Conservation (phyloP, 2,329 filamentous ascomycete genomes). For the Lecanicillium sp. region DNA sequence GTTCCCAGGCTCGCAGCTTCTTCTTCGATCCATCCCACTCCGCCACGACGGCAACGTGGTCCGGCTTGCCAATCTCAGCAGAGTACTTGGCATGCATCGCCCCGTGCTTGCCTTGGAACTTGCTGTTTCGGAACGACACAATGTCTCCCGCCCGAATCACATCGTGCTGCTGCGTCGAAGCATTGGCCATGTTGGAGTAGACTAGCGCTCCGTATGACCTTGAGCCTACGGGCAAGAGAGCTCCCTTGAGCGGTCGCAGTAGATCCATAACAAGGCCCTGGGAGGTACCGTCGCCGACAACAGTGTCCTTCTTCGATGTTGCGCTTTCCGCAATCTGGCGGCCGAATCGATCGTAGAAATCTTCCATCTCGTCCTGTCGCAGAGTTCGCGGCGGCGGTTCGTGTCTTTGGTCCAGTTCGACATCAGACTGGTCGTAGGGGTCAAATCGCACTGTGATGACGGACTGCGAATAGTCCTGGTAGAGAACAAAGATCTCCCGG, state of each 20-base stretch:
- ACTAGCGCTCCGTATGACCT: conserved; percentile 87
- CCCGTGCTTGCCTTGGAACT: conserved; percentile 91
- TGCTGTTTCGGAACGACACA: conserved; percentile 83
- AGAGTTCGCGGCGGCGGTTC: conserved; percentile 73
- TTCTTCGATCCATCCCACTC: conserved; percentile 99
- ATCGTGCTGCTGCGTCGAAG: conserved; percentile 80
- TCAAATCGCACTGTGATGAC: conserved; percentile 77
- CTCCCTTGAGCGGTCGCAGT: conserved; percentile 63
- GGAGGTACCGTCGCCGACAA: conserved; percentile 79
- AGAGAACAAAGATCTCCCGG: conserved; percentile 81
- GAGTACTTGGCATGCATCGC: conserved; percentile 93
- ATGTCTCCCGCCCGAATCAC: conserved; percentile 93
- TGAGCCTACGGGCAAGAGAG: conserved; percentile 76
- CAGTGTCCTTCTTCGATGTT: conserved; percentile 64
- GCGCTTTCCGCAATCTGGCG: conserved; percentile 66
- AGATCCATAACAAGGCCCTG: conserved; percentile 72
- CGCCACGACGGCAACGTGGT: conserved; percentile 83
- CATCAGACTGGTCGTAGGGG: conserved; percentile 62
- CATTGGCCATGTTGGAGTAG: conserved; percentile 92
- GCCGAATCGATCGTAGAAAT: conserved; percentile 75
- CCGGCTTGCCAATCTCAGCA: conserved; percentile 76
- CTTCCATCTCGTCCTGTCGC: conserved; percentile 89
- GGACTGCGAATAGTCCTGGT: conserved; percentile 94
- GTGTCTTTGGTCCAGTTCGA: conserved; percentile 75
- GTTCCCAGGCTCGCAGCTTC: conserved; percentile 93